Base-by-base conservation (phyloP, 169 alveolate species). In the Cryptosporidium parvum region DNA sequence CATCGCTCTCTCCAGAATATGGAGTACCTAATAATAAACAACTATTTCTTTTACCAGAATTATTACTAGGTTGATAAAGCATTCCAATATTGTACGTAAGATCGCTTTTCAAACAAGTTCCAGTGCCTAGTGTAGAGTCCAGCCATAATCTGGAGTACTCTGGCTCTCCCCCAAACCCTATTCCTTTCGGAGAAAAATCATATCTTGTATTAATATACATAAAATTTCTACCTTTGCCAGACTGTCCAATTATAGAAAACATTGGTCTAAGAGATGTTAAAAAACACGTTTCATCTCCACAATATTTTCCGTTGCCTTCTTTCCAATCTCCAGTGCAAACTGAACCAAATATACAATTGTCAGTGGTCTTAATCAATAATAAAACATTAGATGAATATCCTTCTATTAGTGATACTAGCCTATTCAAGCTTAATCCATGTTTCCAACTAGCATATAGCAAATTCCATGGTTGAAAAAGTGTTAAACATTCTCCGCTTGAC, bases 361-460 rank as follows among this genome's bases (percentile, higher is more conserved):
- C 89, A 26, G 62, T 67, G 5, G 89, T 80, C 42, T 42, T 80
- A 10, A 80, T 44, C 21, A 80, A 16, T 12, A 80, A 59, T 21
- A 80, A 67, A 62, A 80, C 89, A 67, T 80, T 62, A 16, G 89
- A 59, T 35, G 51, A 61, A 59, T 80, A 80, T 39, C 75, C 89
- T 33, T 80, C 80, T 4, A 80, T 62, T 8, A 52, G 26, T 21
- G 72, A 37, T 23, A 80, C 65, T 33, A 80, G 75, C 8, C 89
- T 59, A 7, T 80, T 75, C 48, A 80, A 62, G 42, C 89, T 80
- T 26, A 80, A 39, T n/a, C 89, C 89, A 23, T 80, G 89, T 39
- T 80, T 80, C 89, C 89, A 80, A 23, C 89, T 80, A 21, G 89
- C 89, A 80, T 80, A 80, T 61, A 80, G 35, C 10, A 80, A n/a